Percentiles rank a stretch among this genome's conserved stretches.
Conservation (phyloP, 106 monocot genomes). For the Dioscorea alata region DNA sequence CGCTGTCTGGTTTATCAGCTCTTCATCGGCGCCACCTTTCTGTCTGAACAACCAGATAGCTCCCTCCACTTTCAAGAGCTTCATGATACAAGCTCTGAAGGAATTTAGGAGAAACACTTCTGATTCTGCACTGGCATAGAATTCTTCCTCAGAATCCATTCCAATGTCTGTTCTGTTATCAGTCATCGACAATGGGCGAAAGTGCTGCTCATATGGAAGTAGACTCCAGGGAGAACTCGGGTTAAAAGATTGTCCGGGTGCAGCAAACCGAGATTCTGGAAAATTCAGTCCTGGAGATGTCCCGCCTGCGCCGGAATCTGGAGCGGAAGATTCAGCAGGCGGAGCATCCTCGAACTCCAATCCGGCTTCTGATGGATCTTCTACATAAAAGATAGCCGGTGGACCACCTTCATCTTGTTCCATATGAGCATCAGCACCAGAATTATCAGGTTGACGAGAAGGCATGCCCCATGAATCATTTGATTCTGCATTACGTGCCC, state of each 20-base stretch:
- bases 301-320: too few species aligned
- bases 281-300: conserved; percentile 45
- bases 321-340: too few species aligned
- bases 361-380: too few species aligned
- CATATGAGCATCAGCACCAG: too few species aligned
- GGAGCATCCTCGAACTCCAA: too few species aligned
- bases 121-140: conserved; percentile 50
- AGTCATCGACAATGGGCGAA: conserved; percentile 33
- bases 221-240: conserved; percentile 75
- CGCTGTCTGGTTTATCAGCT: conserved; percentile 56
- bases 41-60: conserved; percentile 79
- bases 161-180: conserved; percentile 12
- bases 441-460: too few species aligned
- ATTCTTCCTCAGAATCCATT: conserved; percentile 12
- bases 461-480: too few species aligned
- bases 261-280: conserved; percentile 36
- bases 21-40: conserved; percentile 66
- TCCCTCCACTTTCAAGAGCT: conserved; percentile 83
- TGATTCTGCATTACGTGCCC: conserved; percentile 22
- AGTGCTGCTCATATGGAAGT: conserved; percentile 86
- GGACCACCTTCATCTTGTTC: too few species aligned
- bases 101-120: conserved; percentile 57
- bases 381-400: too few species aligned
- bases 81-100: conserved; percentile 58
- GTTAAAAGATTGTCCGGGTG: conserved; percentile 28